A percentile compares a stretch with the other conserved stretches of the same genome.
phyloP scores from a whole-genome alignment of 2,329 filamentous ascomycete genomes.

The Dryadomyces sulphureus region DNA sequence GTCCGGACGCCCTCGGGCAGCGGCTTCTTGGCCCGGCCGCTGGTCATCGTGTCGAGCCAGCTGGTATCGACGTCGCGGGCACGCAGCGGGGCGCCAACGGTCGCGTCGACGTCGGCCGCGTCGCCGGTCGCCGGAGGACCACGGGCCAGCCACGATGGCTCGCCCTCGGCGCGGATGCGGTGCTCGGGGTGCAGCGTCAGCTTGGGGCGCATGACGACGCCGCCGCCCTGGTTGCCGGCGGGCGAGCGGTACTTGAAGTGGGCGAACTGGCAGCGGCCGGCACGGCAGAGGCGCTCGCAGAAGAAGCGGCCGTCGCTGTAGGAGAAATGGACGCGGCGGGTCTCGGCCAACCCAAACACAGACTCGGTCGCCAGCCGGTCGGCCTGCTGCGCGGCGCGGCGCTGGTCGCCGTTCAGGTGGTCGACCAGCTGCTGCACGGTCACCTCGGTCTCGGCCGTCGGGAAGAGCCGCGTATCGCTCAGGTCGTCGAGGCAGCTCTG shows the following conservation, averaged over 20 bases:
- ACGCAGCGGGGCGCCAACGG: conserved; percentile 9
- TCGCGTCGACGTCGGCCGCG: conserved; percentile 6
- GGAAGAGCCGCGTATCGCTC: conserved; percentile 14
- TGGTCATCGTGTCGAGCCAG: conserved; percentile 8
- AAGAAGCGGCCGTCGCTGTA: conserved; percentile 17
- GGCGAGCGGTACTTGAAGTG: background rate
- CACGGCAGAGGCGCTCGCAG: conserved; percentile 14
- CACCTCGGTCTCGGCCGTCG: conserved; percentile 9
- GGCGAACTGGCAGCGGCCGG: conserved; percentile 11
- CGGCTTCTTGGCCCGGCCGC: conserved; percentile 1
- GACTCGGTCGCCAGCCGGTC: background rate
- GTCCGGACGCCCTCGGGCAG: conserved; percentile 8
- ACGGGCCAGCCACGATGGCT: conserved; percentile 1
- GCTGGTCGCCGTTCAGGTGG: conserved; percentile 12
- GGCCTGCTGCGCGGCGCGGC: background rate
- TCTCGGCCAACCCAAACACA: background rate
- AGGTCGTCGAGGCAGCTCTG: conserved; percentile 18
- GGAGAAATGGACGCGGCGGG: conserved; percentile 14
- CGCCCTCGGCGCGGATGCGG: conserved; percentile 6
- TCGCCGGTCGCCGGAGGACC: background rate
- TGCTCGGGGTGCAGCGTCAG: conserved; percentile 18
- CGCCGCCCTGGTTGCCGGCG: conserved; percentile 12
- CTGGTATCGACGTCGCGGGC: conserved; percentile 5
- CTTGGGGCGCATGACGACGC: conserved; percentile 14
- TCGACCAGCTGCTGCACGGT: conserved; percentile 15